Base-by-base conservation (phyloP, 2,329 filamentous ascomycete species). In the Venturia carpophila region DNA sequence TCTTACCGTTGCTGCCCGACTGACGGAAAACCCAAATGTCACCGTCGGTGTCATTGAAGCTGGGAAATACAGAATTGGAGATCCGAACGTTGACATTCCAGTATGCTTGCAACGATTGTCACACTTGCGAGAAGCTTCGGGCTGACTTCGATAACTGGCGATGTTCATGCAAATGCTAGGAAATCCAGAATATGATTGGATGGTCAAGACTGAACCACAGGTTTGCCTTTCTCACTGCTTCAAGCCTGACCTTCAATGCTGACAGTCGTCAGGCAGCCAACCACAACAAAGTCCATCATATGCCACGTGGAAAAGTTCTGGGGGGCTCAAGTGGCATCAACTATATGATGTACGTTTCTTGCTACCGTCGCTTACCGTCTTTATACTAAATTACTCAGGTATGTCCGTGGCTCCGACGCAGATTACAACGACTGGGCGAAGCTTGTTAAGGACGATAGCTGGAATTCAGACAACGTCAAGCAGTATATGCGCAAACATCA, bases 391-490 rank as follows among this genome's bases (percentile, higher is more conserved):
- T 65, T 21, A 34, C 21, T 62, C 37, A 63, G 71, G 5, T 80
- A 79, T 73, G 77, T 77, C 30, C 78, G 80, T 39, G 80, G 79
- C 1, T 73, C 75, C 41, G 71, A 72, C 2, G 69, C 71, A 6
- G 80, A 82, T 67, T 83, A 78, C 67, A 75, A 82, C 27, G 72
- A 75, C 56, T 83, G 80, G 81, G 78, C 74, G 1, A 69, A 73
- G 41, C 68, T 74, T 2, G 72, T 76, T 0, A 74, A 71, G 1
- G 79, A 83, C 64, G 24, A 55, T 13, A 42, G 45, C 43, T 84
- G 81, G 75, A 76, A 75, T 66, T 81, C 79, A 65, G 71, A 79
- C 4, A 75, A 75, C 11, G 74, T 83, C 39, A 72, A 79, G 19
- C 78, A 78, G 1, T 84, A 79, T 70, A 72, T 75, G 69, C 70